Base-by-base conservation (phyloP, 2,329 filamentous ascomycete genomes). In the Talaromyces sp. region DNA sequence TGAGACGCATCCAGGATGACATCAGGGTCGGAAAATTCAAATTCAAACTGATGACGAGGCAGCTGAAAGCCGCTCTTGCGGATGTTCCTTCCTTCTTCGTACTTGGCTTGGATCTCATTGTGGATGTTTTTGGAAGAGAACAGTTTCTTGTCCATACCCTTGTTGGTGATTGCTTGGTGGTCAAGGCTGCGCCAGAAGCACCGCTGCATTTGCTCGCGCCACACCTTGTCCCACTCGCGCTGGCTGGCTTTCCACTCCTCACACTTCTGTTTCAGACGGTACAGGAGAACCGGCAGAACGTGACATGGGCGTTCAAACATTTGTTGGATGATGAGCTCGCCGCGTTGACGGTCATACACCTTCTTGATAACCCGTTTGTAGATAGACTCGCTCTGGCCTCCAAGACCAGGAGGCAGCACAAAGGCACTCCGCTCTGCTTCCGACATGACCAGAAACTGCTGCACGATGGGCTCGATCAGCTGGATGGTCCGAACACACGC, bases 161-260 rank as follows among this genome's bases (percentile, higher is more conserved):
- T 96, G 70, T 92, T 90, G 59, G 92, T 88, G 63, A 96, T 92
- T 23, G 92, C 92, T 84, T 98, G 96, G 72, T 99, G 95, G 71
- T 99, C 95, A 58, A 99, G 86, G 74, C 92, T 96, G 80, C 92
- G 96, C 78, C 96, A 91, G 77, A 97, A 96, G 80, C 96, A 94
- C 70, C 90, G 89, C 72, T 96, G 90, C 28, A 94, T 98, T 78
- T 98, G 95, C 56, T 92, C 89, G 65, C 95, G 92, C 95, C 95
- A 99, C 7, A 99, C 92, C 77, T 97, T 97, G 76, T 98, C 93
- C 95, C 95, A 99, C 73, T 99, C 96, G 34, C 95, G 91, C 82
- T 91, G 93, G 5, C 92, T 94, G 68, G 96, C 93, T 66, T 96
- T 92, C 95, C 95, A 99, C 70, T 98, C 93, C 75, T 99, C 95